Percentiles rank a stretch among this genome's conserved stretches.
phyloP scores from a whole-genome alignment of 2,329 filamentous ascomycete genomes.

The Sphaerulina populicola region DNA sequence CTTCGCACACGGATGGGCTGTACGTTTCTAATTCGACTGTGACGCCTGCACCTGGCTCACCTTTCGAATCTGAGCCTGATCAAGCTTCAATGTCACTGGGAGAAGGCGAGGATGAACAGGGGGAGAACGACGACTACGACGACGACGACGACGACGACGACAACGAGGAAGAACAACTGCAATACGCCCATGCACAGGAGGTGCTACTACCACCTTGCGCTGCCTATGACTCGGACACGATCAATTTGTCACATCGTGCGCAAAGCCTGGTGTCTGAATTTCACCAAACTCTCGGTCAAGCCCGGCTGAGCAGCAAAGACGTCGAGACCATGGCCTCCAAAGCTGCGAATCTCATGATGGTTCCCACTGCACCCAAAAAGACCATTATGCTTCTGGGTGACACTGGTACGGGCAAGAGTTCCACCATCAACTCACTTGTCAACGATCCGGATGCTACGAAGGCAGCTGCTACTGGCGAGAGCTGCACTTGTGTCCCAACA shows the following conservation, averaged over 20 bases:
- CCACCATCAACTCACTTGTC: conserved; percentile 8
- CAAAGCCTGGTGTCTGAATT: not conserved
- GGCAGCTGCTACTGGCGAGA: conserved; percentile 6
- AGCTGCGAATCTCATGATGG: not conserved
- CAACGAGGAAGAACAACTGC: not conserved
- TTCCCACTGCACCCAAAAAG: not conserved
- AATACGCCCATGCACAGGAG: conserved; percentile 3
- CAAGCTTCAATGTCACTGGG: not conserved
- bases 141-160: not conserved
- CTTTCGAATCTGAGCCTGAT: not conserved
- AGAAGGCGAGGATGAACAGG: not conserved
- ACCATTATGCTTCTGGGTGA: conserved; percentile 3
- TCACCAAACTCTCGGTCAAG: not conserved
- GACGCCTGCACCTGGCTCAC: not conserved
- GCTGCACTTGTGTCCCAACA: conserved; percentile 11
- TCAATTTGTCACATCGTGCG: not conserved
- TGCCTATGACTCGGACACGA: not conserved
- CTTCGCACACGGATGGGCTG: not conserved
- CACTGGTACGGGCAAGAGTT: conserved; percentile 11
- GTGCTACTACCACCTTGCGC: not conserved
- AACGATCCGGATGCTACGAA: conserved; percentile 8
- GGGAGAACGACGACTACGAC: not conserved
- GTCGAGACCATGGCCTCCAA: not conserved
- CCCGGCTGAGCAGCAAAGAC: not conserved
- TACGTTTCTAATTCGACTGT: not conserved